Conservation (phyloP, 2,329 filamentous ascomycete species). For the Penicillium sp. region DNA sequence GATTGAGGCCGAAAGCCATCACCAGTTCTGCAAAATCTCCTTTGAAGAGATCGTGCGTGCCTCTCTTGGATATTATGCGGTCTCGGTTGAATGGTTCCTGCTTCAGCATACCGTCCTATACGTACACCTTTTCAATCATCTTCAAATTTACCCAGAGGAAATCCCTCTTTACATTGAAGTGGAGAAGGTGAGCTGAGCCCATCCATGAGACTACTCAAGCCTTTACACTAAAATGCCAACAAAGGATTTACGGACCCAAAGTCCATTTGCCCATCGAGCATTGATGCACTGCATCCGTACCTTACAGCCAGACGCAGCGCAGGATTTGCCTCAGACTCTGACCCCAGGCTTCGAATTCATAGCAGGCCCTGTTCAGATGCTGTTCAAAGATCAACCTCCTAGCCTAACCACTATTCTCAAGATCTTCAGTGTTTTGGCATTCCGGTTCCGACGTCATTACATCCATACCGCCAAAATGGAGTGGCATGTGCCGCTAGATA, state of each 20-base stretch:
- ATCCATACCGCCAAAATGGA: slow-evolving; percentile 40
- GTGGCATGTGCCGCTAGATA: slow-evolving; percentile 41
- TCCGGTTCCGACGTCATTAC: slow-evolving; percentile 42
- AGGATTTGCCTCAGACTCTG: slow-evolving; percentile 17
- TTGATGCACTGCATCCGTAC: slow-evolving; percentile 37
- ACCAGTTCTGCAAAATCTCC: slow-evolving; percentile 44
- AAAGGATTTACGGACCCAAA: slow-evolving; percentile 41
- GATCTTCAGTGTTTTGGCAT: slow-evolving; percentile 40
- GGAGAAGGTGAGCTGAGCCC: slow-evolving; percentile 37
- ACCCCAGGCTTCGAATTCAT: slow-evolving; percentile 41
- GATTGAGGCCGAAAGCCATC: slow-evolving; percentile 45
- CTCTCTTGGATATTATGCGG: slow-evolving; percentile 40
- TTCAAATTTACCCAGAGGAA: slow-evolving; percentile 39
- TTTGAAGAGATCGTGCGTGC: slow-evolving; percentile 48
- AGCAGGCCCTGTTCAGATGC: slow-evolving; percentile 41
- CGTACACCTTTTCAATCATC: slow-evolving; percentile 37
- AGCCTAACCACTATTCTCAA: slow-evolving; percentile 41
- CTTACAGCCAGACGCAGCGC: slow-evolving; percentile 23
- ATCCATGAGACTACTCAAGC: background rate
- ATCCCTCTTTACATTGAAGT: slow-evolving; percentile 39
- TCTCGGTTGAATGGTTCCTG: slow-evolving; percentile 45
- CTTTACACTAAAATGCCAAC: background rate
- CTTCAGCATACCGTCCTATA: slow-evolving; percentile 44
- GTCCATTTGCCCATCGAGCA: slow-evolving; percentile 45
- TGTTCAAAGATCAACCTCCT: slow-evolving; percentile 39